A percentile compares a stretch with the other conserved stretches of the same genome.
Evolutionary conservation across 768 basidiomycete genomes (phyloP).

Genomic region (Leccinum subtestaceum): DNA sequence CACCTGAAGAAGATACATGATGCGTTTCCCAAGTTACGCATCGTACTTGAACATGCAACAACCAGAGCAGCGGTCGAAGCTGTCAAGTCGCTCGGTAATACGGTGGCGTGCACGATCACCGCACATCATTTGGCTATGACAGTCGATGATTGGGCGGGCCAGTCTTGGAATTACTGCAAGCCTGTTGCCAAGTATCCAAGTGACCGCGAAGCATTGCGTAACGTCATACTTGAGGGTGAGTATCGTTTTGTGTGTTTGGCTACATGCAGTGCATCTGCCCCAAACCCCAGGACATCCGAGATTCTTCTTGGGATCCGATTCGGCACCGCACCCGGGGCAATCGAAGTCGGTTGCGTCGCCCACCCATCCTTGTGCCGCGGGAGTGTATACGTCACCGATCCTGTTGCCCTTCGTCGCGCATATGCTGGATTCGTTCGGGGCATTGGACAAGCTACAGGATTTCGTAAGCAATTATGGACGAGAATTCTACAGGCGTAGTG

Average conservation of each 20-base stretch:
- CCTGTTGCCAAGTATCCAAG: slow-evolving; percentile 96
- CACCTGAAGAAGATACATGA: slow-evolving; percentile 80
- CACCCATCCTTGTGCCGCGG: slow-evolving; percentile 81
- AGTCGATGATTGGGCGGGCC: slow-evolving; percentile 95
- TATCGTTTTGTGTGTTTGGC: background rate
- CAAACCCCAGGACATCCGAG: slow-evolving; percentile 69
- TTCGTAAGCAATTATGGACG: slow-evolving; percentile 83
- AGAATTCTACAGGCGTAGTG: slow-evolving; percentile 62
- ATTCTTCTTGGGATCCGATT: slow-evolving; percentile 97
- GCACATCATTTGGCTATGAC: slow-evolving; percentile 93
- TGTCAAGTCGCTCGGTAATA: slow-evolving; percentile 73
- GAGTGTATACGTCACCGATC: slow-evolving; percentile 92
- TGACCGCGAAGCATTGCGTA: slow-evolving; percentile 78
- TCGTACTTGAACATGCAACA: slow-evolving; percentile 96
- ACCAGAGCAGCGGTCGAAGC: slow-evolving; percentile 87
- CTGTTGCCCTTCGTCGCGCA: slow-evolving; percentile 88
- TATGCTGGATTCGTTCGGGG: slow-evolving; percentile 82
- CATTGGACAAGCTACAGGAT: slow-evolving; percentile 73
- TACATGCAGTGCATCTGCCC: background rate
- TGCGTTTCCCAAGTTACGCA: slow-evolving; percentile 84
- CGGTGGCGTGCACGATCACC: slow-evolving; percentile 95
- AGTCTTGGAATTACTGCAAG: slow-evolving; percentile 95
- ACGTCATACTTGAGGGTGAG: slow-evolving; percentile 73
- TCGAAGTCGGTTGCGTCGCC: slow-evolving; percentile 72
- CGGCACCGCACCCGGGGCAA: slow-evolving; percentile 82